Base-by-base conservation (phyloP, 1,284 basidiomycete genomes). In the Marasmius oreades region DNA sequence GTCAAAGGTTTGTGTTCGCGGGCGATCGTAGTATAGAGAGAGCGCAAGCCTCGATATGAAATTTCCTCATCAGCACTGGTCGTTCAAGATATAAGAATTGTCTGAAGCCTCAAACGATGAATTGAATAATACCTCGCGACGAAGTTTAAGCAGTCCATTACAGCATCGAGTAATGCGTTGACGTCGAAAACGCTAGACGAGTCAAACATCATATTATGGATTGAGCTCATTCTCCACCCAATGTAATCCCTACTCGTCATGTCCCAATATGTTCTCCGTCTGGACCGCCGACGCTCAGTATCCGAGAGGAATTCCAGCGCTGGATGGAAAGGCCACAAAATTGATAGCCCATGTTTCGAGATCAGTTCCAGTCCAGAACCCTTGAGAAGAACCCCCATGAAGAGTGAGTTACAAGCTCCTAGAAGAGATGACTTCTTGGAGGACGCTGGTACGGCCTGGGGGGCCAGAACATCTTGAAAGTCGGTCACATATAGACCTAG, bases 401-500 rank as follows among this genome's bases (percentile, higher is more conserved):
- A 43, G 14, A 57, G 51, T 7, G 34, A 34, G 23, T 45, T 54
- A n/a, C 56, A 57, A 10, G 52, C 36, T 22, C 33, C 39, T 12
- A 39, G 31, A 31, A 57, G n/a, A 20, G 37, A 44, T 12, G 56
- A 51, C 45, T 44, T 54, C 4, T 24, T 22, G 11, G 20, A 42
- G 5, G 36, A 18, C 7, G 12, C 6, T 36, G 51, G 36, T 28
- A 14, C 34, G 23, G 12, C 37, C 1, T 3, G 8, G 18, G 18
- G n/a, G 1, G 39, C 24, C 8, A 48, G 11, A 22, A 48, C 52
- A 34, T 54, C 44, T 10, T 31, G 52, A 54, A 54, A 57, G 24
- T 53, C 56, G 33, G 56, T 48, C 14, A 53, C 20, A 26, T 57
- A 57, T 16, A 57, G 43, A 28, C 54, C 52, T 4, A 57, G 39